Evolutionary conservation across 2,329 filamentous ascomycete species (phyloP).

Genomic region (Aspergillus tamarii): DNA sequence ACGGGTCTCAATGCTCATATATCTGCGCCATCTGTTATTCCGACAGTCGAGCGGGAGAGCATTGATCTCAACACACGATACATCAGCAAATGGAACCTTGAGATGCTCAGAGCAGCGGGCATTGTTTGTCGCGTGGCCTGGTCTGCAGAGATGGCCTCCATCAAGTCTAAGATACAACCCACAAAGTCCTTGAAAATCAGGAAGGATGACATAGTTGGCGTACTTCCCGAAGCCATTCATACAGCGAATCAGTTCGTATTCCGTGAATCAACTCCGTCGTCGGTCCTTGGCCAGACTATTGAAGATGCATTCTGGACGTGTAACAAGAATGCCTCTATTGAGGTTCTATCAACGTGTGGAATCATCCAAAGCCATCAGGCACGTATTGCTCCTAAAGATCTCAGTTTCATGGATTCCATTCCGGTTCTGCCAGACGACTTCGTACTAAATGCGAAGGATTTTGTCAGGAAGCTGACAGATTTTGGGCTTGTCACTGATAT

Average conservation of each 20-base stretch:
- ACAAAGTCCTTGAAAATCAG: conserved; percentile 56
- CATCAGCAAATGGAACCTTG: conserved; percentile 93
- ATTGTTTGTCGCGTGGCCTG: conserved; percentile 89
- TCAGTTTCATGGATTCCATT: conserved; percentile 84
- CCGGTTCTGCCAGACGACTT: conserved; percentile 81
- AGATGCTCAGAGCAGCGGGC: conserved; percentile 87
- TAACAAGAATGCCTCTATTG: conserved; percentile 78
- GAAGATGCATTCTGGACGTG: conserved; percentile 97
- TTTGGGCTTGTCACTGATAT: conserved; percentile 87
- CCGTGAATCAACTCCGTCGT: conserved; percentile 84
- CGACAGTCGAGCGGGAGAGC: conserved; percentile 93
- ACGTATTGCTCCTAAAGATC: conserved; percentile 70
- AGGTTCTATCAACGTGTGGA: conserved; percentile 85
- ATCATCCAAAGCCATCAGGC: conserved; percentile 83
- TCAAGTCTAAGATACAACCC: conserved; percentile 63
- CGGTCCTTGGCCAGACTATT: conserved; percentile 79
- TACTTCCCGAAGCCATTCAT: conserved; percentile 79
- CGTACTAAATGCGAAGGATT: conserved; percentile 66
- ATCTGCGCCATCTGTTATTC: conserved; percentile 93
- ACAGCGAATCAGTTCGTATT: conserved; percentile 87
- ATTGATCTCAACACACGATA: conserved; percentile 96
- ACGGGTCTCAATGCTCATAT: conserved; percentile 93
- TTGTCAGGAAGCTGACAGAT: conserved; percentile 78
- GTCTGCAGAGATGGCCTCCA: conserved; percentile 78
- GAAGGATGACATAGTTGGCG: conserved; percentile 65